These are phyloP conservation scores for Primulina tabacum DNA, from an alignment of 257 asterid species.

Conservation along the genomic window DNA sequence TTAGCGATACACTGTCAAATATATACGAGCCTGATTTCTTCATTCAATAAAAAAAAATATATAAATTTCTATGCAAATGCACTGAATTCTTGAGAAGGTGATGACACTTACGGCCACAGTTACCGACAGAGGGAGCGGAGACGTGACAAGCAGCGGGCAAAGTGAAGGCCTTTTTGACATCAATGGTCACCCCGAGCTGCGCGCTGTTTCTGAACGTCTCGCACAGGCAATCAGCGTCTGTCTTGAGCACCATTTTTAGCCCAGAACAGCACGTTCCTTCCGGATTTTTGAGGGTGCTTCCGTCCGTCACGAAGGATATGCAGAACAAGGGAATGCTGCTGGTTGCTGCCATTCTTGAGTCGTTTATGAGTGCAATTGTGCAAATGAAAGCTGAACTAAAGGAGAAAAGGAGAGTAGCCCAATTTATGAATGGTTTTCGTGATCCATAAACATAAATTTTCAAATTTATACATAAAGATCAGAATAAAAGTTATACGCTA, in stretches of 20 bases:
- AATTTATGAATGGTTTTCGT: neutral
- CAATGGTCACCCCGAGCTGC: slow-evolving; percentile 68
- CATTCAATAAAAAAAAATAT: too few species aligned
- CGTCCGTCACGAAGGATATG: slow-evolving; percentile 55
- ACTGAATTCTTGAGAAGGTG: too few species aligned
- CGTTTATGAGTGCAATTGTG: neutral
- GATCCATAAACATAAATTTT: neutral
- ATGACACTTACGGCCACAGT: slow-evolving; percentile 63
- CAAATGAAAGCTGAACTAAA: neutral
- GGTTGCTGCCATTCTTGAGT: neutral
- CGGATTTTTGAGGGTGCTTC: slow-evolving; percentile 60
- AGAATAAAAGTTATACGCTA: neutral
- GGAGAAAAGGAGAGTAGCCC: neutral
- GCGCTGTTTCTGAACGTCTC: slow-evolving; percentile 78
- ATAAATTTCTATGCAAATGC: too few species aligned
- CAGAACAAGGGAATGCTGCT: slow-evolving; percentile 13
- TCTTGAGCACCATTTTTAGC: slow-evolving; percentile 64
- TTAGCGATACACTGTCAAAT: too few species aligned
- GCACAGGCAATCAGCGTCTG: slow-evolving; percentile 73
- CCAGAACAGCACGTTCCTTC: slow-evolving; percentile 76
- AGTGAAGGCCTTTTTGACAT: slow-evolving; percentile 65
- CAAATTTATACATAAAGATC: neutral
- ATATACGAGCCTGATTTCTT: too few species aligned
- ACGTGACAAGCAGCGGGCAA: slow-evolving; percentile 86
- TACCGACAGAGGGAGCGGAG: slow-evolving; percentile 66